Evolutionary conservation across 208 protist species (phyloP).

Genomic region (Leishmania mexicana): DNA sequence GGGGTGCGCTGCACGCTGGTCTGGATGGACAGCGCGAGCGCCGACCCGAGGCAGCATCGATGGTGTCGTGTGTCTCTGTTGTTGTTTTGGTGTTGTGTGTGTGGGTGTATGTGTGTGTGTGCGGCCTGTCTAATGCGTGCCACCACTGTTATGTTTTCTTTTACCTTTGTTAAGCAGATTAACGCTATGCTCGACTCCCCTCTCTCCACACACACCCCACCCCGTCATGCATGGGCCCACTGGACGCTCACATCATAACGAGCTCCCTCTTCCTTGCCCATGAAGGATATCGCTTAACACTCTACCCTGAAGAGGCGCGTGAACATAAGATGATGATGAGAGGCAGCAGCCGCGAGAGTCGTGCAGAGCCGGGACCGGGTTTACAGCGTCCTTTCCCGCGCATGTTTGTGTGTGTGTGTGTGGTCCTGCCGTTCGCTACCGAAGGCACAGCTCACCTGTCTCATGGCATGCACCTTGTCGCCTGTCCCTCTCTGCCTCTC

Average conservation of each 20-base stretch:
- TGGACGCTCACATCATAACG: neutral
- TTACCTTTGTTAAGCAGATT: neutral
- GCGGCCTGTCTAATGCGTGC: neutral
- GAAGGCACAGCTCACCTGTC: neutral
- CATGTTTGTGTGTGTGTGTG: neutral
- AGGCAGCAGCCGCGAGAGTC: neutral
- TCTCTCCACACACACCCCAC: neutral
- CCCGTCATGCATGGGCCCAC: neutral
- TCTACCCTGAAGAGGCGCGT: neutral
- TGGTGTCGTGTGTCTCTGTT: neutral
- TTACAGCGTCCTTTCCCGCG: neutral
- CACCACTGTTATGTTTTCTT: neutral
- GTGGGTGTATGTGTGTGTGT: constrained; percentile 1
- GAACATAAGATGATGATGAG: neutral
- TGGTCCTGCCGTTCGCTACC: neutral
- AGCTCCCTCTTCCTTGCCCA: neutral
- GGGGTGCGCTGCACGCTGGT: neutral
- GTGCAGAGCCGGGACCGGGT: neutral
- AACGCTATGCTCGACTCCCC: neutral
- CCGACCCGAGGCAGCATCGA: neutral
- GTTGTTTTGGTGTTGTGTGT: neutral
- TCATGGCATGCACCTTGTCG: neutral
- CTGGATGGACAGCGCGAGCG: neutral
- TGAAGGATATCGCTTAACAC: neutral
- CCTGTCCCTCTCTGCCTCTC: neutral